phyloP scores from a whole-genome alignment of 202 grass and related monocot species.

The Setaria viridis region DNA sequence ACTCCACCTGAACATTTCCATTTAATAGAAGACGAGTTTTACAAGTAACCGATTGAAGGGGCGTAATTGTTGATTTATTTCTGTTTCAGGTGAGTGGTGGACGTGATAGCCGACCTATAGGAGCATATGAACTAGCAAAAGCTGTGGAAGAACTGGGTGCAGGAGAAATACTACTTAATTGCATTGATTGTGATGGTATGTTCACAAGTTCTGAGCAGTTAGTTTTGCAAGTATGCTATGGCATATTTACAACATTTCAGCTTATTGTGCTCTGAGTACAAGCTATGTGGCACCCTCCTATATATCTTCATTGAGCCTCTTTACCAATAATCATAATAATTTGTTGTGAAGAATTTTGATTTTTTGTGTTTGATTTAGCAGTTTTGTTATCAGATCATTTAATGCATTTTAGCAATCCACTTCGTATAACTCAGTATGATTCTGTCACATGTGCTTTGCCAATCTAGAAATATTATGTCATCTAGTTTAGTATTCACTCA shows the following conservation, averaged over 20 bases:
- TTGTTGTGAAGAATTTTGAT: neutral
- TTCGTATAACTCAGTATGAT: slow-evolving; percentile 16
- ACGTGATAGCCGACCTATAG: slow-evolving; percentile 79
- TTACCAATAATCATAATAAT: neutral
- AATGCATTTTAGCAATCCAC: neutral
- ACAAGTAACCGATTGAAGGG: neutral
- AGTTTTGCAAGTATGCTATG: slow-evolving; percentile 22
- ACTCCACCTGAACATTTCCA: neutral
- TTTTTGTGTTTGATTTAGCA: slow-evolving; percentile 19
- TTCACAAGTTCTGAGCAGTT: slow-evolving; percentile 26
- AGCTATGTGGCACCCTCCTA: neutral
- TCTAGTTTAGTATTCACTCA: neutral
- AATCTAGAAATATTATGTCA: slow-evolving; percentile 12
- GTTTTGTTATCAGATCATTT: neutral
- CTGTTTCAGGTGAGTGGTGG: slow-evolving; percentile 78
- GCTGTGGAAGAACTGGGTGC: slow-evolving; percentile 92
- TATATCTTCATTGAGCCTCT: neutral
- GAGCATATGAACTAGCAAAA: slow-evolving; percentile 97
- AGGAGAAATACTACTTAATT: slow-evolving; percentile 95
- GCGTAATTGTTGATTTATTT: slow-evolving; percentile 24
- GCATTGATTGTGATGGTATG: slow-evolving; percentile 99
- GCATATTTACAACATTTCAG: slow-evolving; percentile 15
- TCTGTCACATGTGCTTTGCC: neutral
- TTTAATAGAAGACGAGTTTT: neutral
- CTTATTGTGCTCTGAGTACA: neutral